Evolutionary conservation across 345 rosid species (phyloP).

Genomic region (Euclidium syriacum): DNA sequence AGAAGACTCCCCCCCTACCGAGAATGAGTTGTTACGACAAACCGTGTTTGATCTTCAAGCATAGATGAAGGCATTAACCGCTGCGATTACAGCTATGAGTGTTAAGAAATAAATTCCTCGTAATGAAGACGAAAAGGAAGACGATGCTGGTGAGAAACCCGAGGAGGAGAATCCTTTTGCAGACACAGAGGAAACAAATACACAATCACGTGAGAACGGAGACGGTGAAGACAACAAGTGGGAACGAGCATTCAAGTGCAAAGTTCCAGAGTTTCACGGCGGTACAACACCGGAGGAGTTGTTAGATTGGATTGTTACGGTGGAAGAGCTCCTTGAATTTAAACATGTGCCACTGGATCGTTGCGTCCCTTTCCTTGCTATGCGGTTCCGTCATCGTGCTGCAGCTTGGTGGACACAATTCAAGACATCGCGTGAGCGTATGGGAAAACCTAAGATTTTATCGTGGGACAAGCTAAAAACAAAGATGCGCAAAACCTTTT

Average conservation of each 20-base stretch:
- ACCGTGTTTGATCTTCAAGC: background rate
- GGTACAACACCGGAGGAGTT: background rate
- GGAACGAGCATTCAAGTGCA: too few relatives aligned
- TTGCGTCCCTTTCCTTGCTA: background rate
- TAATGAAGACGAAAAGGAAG: too few relatives aligned
- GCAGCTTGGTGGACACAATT: background rate
- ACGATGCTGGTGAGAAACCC: too few relatives aligned
- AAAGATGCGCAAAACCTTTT: background rate
- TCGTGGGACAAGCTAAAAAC: background rate
- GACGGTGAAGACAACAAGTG: too few relatives aligned
- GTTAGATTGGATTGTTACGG: background rate
- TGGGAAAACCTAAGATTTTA: background rate
- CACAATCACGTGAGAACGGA: too few relatives aligned
- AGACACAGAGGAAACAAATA: too few relatives aligned
- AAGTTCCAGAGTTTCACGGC: background rate
- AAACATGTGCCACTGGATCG: background rate
- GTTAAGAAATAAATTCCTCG: too few relatives aligned
- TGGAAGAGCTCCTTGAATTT: background rate
- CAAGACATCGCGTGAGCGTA: background rate
- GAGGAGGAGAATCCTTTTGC: background rate
- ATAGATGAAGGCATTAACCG: background rate
- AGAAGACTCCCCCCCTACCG: too few relatives aligned
- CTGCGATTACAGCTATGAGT: too few relatives aligned
- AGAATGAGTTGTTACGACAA: too few relatives aligned
- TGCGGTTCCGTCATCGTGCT: background rate